These are phyloP conservation scores for Pholiota microspora DNA, from an alignment of 768 basidiomycete genomes.

Conservation along the genomic window DNA sequence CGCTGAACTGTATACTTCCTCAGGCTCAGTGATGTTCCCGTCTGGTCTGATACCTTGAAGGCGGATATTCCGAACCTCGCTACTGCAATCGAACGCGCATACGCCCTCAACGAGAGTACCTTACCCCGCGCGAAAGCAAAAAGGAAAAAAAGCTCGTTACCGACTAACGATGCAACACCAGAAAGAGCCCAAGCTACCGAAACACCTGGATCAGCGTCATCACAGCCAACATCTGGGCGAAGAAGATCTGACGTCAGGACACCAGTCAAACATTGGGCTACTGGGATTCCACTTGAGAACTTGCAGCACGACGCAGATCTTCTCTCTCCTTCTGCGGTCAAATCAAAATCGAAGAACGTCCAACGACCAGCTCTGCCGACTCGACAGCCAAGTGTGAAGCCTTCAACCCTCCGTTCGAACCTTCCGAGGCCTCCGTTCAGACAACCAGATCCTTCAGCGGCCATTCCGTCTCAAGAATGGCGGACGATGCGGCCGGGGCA, in stretches of 20 bases:
- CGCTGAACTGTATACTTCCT: not conserved
- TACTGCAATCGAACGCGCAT: slow-evolving; percentile 12
- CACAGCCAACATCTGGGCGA: not conserved
- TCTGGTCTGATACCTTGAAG: slow-evolving; percentile 31
- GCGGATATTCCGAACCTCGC: slow-evolving; percentile 18
- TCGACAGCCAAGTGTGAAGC: not conserved
- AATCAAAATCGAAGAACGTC: not conserved
- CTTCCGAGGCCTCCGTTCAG: not conserved
- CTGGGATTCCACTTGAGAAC: not conserved
- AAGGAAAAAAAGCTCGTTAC: not conserved
- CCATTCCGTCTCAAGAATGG: slow-evolving; percentile 5
- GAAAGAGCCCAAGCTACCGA: not conserved
- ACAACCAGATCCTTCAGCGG: slow-evolving; percentile 4
- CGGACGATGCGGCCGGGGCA: not conserved
- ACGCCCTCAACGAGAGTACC: slow-evolving; percentile 2
- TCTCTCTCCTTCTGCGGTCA: not conserved
- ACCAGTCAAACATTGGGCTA: not conserved
- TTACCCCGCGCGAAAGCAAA: not conserved
- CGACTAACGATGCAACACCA: not conserved
- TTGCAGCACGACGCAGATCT: not conserved
- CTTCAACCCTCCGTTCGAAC: not conserved
- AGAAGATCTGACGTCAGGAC: not conserved
- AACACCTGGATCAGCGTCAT: not conserved
- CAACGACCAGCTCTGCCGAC: not conserved
- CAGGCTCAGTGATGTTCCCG: slow-evolving; percentile 27